These are phyloP conservation scores for Reutealis trisperma DNA, from an alignment of 345 rosid genomes.

Conservation along the genomic window DNA sequence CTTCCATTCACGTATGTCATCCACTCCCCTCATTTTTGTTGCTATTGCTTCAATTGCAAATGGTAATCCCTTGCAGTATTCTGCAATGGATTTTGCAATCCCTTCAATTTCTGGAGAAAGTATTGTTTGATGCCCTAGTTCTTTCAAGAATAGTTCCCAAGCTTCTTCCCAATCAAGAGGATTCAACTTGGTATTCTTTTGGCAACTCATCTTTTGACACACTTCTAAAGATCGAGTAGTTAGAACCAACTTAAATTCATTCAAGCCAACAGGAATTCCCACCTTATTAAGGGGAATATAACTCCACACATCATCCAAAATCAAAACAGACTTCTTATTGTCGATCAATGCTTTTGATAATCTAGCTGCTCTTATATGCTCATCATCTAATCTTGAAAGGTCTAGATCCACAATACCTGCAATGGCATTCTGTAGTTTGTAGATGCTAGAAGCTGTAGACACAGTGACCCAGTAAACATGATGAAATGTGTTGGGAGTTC, in stretches of 20 bases:
- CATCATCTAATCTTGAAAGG: no score
- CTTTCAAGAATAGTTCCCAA: not conserved
- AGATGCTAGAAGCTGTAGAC: no score
- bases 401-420: no score
- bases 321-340: no score
- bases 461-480: no score
- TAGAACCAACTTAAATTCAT: slow-evolving; percentile 25
- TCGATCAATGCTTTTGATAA: no score
- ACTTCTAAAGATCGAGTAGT: slow-evolving; percentile 25
- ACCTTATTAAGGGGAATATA: not conserved
- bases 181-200: not conserved
- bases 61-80: slow-evolving; percentile 28
- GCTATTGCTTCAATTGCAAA: slow-evolving; percentile 17
- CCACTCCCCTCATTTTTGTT: slow-evolving; percentile 18
- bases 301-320: slow-evolving; percentile 18
- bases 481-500: no score
- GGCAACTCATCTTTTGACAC: slow-evolving; percentile 15
- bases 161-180: not conserved
- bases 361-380: no score
- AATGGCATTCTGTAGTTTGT: no score
- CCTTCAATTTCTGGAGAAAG: not conserved
- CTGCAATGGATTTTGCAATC: slow-evolving; percentile 2
- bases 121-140: not conserved
- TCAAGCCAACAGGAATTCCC: slow-evolving; percentile 2
- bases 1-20: slow-evolving; percentile 22